These are phyloP conservation scores for Hypsizygus ulmarius DNA, from an alignment of 1,284 basidiomycete species.

Conservation along the genomic window DNA sequence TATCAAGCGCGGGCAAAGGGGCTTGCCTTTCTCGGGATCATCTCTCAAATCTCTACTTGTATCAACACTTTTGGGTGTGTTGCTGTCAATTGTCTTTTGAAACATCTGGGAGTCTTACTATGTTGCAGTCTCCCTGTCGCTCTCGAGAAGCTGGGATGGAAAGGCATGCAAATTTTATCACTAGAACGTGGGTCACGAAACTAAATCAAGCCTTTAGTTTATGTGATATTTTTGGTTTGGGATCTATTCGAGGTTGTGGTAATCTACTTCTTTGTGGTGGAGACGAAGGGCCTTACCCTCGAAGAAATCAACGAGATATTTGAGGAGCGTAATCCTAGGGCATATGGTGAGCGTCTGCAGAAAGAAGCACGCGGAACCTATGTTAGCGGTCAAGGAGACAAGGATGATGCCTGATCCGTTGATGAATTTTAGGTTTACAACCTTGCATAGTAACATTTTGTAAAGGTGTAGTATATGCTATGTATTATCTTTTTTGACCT, in stretches of 20 bases:
- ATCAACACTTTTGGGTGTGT: conserved; percentile 49
- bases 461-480: too few relatives aligned
- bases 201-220: conserved; percentile 30
- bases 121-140: conserved; percentile 41
- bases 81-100: not conserved
- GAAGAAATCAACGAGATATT: conserved; percentile 57
- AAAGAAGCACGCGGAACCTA: conserved; percentile 18
- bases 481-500: too few relatives aligned
- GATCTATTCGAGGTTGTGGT: conserved; percentile 54
- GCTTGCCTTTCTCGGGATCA: conserved; percentile 41
- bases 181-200: not conserved
- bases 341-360: conserved; percentile 35
- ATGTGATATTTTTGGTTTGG: conserved; percentile 51
- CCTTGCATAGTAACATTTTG: too few relatives aligned
- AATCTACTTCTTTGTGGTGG: conserved; percentile 49
- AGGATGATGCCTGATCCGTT: too few relatives aligned
- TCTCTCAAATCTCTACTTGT: conserved; percentile 38
- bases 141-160: conserved; percentile 42
- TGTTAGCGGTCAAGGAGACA: not conserved
- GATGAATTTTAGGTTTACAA: too few relatives aligned
- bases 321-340: conserved; percentile 42
- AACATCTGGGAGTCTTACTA: conserved; percentile 2
- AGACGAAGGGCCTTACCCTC: conserved; percentile 44
- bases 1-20: conserved; percentile 55
- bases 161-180: conserved; percentile 30